Evolutionary conservation across 306 rosid species (phyloP).

Genomic region (Fagus crenata): DNA sequence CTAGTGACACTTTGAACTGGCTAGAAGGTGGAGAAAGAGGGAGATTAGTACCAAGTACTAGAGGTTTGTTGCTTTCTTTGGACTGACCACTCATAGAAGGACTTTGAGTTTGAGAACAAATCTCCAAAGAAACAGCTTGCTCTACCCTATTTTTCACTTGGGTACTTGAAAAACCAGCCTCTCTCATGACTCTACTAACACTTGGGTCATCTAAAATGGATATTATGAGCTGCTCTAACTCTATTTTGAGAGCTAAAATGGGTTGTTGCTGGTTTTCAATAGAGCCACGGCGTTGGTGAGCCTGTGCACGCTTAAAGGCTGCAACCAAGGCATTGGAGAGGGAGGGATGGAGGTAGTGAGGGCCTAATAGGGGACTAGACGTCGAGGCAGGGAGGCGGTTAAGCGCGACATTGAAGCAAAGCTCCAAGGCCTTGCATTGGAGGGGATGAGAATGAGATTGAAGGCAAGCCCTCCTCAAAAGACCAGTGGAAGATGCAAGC

Average conservation of each 20-base stretch:
- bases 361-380: slow-evolving; percentile 59
- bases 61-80: slow-evolving; percentile 40
- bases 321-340: slow-evolving; percentile 89
- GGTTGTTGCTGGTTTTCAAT: slow-evolving; percentile 83
- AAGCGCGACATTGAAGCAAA: slow-evolving; percentile 87
- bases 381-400: slow-evolving; percentile 84
- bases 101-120: slow-evolving; percentile 42
- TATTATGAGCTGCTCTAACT: slow-evolving; percentile 74
- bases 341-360: slow-evolving; percentile 64
- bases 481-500: slow-evolving; percentile 73
- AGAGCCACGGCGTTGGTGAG: slow-evolving; percentile 90
- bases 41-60: slow-evolving; percentile 28
- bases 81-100: slow-evolving; percentile 24
- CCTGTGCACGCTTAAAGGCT: slow-evolving; percentile 90
- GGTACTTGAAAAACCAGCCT: slow-evolving; percentile 87
- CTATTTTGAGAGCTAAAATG: slow-evolving; percentile 75
- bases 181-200: slow-evolving; percentile 95
- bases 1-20: slow-evolving; percentile 34
- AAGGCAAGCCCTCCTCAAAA: slow-evolving; percentile 74
- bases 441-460: slow-evolving; percentile 90
- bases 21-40: slow-evolving; percentile 33
- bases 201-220: slow-evolving; percentile 90
- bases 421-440: slow-evolving; percentile 90
- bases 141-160: slow-evolving; percentile 68
- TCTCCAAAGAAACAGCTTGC: slow-evolving; percentile 61